Evolutionary conservation across 495 filamentous ascomycete genomes (phyloP).

Genomic region (Melanomma pulvis-pyrius): DNA sequence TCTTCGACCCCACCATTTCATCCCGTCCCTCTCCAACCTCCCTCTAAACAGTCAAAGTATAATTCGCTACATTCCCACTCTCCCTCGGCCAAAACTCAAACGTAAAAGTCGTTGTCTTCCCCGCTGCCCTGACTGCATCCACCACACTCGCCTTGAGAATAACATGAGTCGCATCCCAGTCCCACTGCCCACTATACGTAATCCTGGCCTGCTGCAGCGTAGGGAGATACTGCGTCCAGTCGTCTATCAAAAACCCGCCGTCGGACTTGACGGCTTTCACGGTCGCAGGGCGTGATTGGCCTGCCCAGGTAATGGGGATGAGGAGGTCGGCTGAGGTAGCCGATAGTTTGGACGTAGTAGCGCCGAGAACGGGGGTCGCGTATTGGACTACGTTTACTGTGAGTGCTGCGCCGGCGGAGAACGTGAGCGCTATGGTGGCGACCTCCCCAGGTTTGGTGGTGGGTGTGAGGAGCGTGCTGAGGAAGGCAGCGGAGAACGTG

Average conservation of each 20-base stretch:
- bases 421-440: slow-evolving; percentile 56
- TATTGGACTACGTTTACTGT: slow-evolving; percentile 56
- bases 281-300: slow-evolving; percentile 52
- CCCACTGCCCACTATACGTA: slow-evolving; percentile 57
- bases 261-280: slow-evolving; percentile 57
- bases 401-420: slow-evolving; percentile 54
- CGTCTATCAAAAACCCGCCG: slow-evolving; percentile 57
- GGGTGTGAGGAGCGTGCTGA: slow-evolving; percentile 49
- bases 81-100: slow-evolving; percentile 59
- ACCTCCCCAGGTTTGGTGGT: slow-evolving; percentile 49
- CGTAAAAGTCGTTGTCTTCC: slow-evolving; percentile 52
- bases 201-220: slow-evolving; percentile 56
- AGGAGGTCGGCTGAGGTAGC: slow-evolving; percentile 49
- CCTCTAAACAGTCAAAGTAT: slow-evolving; percentile 50
- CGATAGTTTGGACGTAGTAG: slow-evolving; percentile 49
- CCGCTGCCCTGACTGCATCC: slow-evolving; percentile 52
- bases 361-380: slow-evolving; percentile 49
- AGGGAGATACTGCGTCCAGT: slow-evolving; percentile 61
- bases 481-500: slow-evolving; percentile 53
- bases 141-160: slow-evolving; percentile 51
- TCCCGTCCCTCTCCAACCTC: background rate
- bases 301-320: slow-evolving; percentile 58
- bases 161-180: slow-evolving; percentile 52
- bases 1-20: background rate
- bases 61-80: slow-evolving; percentile 50